phyloP scores from a whole-genome alignment of 1,284 basidiomycete species.

The Sutorius eximius region DNA sequence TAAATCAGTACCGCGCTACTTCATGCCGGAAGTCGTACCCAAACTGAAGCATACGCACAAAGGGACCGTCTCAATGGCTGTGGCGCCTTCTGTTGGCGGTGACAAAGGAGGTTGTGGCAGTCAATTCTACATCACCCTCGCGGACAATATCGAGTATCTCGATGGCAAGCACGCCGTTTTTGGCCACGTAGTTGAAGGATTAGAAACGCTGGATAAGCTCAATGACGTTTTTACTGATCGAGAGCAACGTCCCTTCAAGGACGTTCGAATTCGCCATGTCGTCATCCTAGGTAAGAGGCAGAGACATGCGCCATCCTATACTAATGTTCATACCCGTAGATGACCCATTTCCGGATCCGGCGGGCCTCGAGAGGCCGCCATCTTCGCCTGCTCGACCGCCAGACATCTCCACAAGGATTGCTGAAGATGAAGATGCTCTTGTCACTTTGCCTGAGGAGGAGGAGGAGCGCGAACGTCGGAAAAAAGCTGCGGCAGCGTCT shows the following conservation, averaged over 20 bases:
- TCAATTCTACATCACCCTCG: constrained; percentile 96
- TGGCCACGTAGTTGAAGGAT: constrained; percentile 92
- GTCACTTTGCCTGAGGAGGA: constrained; percentile 79
- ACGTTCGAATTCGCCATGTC: constrained; percentile 90
- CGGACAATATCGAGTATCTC: constrained; percentile 89
- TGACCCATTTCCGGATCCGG: constrained; percentile 92
- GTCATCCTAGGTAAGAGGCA: constrained; percentile 75
- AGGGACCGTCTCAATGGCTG: constrained; percentile 95
- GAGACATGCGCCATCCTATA: constrained; percentile 1
- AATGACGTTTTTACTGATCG: constrained; percentile 91
- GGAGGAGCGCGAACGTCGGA: constrained; percentile 74
- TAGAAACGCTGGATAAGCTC: constrained; percentile 90
- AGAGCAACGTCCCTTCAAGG: constrained; percentile 87
- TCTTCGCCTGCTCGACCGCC: constrained; percentile 78
- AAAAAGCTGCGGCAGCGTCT: constrained; percentile 86
- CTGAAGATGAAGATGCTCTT: constrained; percentile 87
- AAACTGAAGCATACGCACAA: constrained; percentile 82
- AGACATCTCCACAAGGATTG: constrained; percentile 84
- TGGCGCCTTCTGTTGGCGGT: constrained; percentile 72
- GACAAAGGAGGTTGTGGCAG: constrained; percentile 84
- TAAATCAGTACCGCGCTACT: constrained; percentile 65
- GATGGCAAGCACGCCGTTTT: constrained; percentile 97
- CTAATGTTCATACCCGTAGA: constrained; percentile 48
- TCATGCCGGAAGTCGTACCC: constrained; percentile 77
- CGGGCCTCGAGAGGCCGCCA: constrained; percentile 69